These are phyloP conservation scores for Heterobasidion occidentale DNA, from an alignment of 1,284 basidiomycete species.

Conservation along the genomic window DNA sequence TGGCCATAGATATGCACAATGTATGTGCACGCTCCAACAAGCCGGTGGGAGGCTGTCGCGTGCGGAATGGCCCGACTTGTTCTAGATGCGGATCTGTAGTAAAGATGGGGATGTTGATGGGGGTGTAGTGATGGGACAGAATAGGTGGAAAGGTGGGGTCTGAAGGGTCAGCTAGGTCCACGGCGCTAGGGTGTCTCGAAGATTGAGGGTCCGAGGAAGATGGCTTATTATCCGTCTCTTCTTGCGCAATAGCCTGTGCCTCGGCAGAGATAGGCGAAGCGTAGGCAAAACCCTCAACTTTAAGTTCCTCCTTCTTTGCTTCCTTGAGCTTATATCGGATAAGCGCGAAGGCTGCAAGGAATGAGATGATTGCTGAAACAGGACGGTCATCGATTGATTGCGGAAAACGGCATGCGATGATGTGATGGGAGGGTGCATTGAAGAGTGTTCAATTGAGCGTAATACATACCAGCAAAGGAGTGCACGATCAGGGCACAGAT, in stretches of 20 bases:
- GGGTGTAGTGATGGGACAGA: background rate
- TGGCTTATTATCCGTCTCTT: background rate
- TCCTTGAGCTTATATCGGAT: conserved; percentile 46
- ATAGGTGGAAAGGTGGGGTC: too few species aligned
- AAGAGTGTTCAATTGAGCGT: background rate
- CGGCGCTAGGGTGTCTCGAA: too few species aligned
- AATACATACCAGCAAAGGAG: conserved; percentile 37
- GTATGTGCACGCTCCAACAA: conserved; percentile 41
- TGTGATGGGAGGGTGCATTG: too few species aligned
- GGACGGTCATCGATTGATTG: too few species aligned
- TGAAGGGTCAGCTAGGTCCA: too few species aligned
- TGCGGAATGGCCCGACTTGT: conserved; percentile 28
- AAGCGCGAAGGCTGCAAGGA: conserved; percentile 49
- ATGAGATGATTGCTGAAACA: conserved; percentile 42
- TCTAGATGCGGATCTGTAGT: conserved; percentile 33
- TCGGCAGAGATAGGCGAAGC: background rate
- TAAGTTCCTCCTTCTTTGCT: conserved; percentile 30
- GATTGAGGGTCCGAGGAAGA: too few species aligned
- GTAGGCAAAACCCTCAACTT: conserved; percentile 7
- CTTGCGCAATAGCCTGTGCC: background rate
- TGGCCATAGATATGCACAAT: conserved; percentile 39
- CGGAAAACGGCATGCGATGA: background rate
- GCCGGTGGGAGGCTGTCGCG: conserved; percentile 27
- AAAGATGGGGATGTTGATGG: conserved; percentile 7
- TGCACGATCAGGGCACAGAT: conserved; percentile 46